phyloP scores from a whole-genome alignment of 2,329 filamentous ascomycete genomes.

The Talaromyces amestolkiae region DNA sequence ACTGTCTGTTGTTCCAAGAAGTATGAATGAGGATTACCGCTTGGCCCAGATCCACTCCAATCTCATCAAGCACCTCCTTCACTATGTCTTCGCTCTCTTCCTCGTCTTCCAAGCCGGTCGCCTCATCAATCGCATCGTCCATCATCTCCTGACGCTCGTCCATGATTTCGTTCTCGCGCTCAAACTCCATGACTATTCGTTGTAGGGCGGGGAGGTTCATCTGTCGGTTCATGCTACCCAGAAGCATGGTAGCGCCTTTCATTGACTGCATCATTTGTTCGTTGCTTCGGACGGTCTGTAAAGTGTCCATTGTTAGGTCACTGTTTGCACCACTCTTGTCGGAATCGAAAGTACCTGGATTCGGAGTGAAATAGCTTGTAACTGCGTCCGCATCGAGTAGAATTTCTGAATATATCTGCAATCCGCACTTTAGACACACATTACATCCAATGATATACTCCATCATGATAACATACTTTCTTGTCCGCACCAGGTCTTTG shows the following conservation, averaged over 20 bases:
- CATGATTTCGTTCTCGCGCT: slow-evolving; percentile 99
- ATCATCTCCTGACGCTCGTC: slow-evolving; percentile 99
- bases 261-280: slow-evolving; percentile 99
- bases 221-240: slow-evolving; percentile 94
- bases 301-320: neutral
- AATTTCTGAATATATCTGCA: slow-evolving; percentile 92
- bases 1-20: neutral
- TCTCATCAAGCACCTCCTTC: slow-evolving; percentile 93
- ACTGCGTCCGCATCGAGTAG: slow-evolving; percentile 94
- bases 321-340: neutral
- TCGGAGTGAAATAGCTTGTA: slow-evolving; percentile 91
- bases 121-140: slow-evolving; percentile 97
- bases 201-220: slow-evolving; percentile 97
- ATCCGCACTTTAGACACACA: neutral
- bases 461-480: slow-evolving; percentile 53
- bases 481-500: slow-evolving; percentile 90
- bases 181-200: slow-evolving; percentile 97
- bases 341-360: slow-evolving; percentile 67
- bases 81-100: slow-evolving; percentile 97
- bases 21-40: slow-evolving; percentile 60
- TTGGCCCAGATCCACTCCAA: slow-evolving; percentile 88
- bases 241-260: slow-evolving; percentile 90
- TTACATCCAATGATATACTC: neutral
- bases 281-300: slow-evolving; percentile 92
- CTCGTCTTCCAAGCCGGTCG: slow-evolving; percentile 84